Conservation (phyloP, 768 basidiomycete genomes). For the Hirschioporus abietinus region DNA sequence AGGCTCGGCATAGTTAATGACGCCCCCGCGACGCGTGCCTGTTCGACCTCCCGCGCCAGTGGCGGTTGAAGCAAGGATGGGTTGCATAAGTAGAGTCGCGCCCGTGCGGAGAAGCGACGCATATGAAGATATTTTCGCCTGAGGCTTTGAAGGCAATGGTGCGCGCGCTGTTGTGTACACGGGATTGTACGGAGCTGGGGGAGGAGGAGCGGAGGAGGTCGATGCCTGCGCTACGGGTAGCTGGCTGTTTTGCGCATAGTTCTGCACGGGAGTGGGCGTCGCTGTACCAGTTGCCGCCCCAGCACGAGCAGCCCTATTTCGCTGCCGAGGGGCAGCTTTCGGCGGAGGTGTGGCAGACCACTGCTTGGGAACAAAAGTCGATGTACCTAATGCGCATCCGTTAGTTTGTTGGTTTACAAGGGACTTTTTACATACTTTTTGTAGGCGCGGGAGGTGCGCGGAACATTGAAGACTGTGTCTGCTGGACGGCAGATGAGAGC, state of each 20-base stretch:
- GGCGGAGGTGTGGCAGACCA: slow-evolving; percentile 1
- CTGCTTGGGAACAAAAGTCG: slow-evolving; percentile 1
- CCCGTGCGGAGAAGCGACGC: slow-evolving; percentile 89
- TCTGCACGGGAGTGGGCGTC: slow-evolving; percentile 18
- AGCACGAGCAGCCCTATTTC: neutral
- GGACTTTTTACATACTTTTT: slow-evolving; percentile 28
- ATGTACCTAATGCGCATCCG: neutral
- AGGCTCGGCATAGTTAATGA: slow-evolving; percentile 84
- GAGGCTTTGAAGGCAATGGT: slow-evolving; percentile 49
- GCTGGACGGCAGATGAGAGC: slow-evolving; percentile 31
- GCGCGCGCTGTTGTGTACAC: slow-evolving; percentile 9
- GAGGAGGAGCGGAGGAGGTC: slow-evolving; percentile 24
- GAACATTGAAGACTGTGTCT: slow-evolving; percentile 26
- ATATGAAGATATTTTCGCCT: slow-evolving; percentile 80
- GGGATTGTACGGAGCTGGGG: slow-evolving; percentile 43
- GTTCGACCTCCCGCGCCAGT: slow-evolving; percentile 35
- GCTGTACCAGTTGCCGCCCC: slow-evolving; percentile 24
- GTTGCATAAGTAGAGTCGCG: slow-evolving; percentile 85
- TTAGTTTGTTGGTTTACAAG: neutral
- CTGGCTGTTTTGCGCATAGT: slow-evolving; percentile 32
- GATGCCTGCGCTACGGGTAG: slow-evolving; percentile 22
- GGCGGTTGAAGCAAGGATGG: slow-evolving; percentile 44
- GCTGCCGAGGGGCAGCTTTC: neutral
- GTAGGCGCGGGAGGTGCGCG: slow-evolving; percentile 27
- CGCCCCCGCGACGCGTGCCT: slow-evolving; percentile 43